Conservation (phyloP, 768 basidiomycete genomes). For the Amanita brunnescens region DNA sequence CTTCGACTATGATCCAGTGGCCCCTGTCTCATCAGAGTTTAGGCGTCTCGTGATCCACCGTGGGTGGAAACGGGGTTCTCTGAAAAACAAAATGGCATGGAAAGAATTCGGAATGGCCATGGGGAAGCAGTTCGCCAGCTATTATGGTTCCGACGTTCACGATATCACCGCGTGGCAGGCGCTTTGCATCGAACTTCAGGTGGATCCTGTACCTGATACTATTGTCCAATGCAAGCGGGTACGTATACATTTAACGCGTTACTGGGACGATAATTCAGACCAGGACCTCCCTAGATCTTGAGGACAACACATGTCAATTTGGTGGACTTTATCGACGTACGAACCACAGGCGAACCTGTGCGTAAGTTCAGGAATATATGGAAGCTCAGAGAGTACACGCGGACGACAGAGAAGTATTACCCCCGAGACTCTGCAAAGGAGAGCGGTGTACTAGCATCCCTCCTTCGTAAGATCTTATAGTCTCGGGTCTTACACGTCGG, state of each 20-base stretch:
- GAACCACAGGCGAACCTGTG: neutral
- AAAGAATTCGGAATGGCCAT: neutral
- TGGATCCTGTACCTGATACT: neutral
- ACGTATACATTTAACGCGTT: neutral
- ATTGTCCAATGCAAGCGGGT: neutral
- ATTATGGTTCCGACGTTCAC: neutral
- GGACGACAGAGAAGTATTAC: too few species aligned
- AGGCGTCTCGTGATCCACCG: neutral
- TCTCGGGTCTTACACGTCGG: neutral
- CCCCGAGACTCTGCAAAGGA: too few species aligned
- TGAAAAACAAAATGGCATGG: neutral
- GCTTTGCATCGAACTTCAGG: neutral
- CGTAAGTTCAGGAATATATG: neutral
- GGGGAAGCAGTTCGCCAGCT: neutral
- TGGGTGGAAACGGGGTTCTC: neutral
- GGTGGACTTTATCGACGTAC: neutral
- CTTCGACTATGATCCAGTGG: neutral
- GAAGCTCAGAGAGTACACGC: too few species aligned
- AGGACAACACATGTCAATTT: neutral
- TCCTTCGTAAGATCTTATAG: too few species aligned
- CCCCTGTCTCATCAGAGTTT: neutral
- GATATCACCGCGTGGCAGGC: constrained; percentile 1
- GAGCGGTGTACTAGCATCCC: neutral
- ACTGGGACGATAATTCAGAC: neutral
- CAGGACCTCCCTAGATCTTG: neutral